Conservation (phyloP, 2,329 filamentous ascomycete genomes). For the Hypoxylon sp. region DNA sequence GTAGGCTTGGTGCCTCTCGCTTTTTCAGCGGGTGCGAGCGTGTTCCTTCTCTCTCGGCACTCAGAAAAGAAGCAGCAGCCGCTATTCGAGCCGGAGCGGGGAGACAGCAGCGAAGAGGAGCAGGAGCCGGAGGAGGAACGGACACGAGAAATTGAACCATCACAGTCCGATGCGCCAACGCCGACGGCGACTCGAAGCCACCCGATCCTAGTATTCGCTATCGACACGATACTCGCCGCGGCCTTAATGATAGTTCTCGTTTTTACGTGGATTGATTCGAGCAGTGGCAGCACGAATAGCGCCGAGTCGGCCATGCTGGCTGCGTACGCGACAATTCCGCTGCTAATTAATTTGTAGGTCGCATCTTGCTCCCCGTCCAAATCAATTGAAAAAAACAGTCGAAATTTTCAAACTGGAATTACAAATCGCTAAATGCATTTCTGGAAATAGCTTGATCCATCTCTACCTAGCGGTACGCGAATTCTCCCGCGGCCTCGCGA, state of each 20-base stretch:
- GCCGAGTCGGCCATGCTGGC: slow-evolving; percentile 59
- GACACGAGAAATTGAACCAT: slow-evolving; percentile 17
- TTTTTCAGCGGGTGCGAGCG: slow-evolving; percentile 54
- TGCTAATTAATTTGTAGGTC: slow-evolving; percentile 61
- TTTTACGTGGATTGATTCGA: slow-evolving; percentile 58
- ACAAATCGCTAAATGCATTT: not conserved
- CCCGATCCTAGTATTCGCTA: slow-evolving; percentile 58
- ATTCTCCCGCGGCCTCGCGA: slow-evolving; percentile 59
- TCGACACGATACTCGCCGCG: slow-evolving; percentile 57
- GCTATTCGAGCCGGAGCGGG: slow-evolving; percentile 17
- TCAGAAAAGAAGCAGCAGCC: slow-evolving; percentile 13
- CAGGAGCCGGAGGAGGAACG: slow-evolving; percentile 20
- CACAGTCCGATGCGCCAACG: slow-evolving; percentile 12
- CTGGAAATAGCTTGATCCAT: slow-evolving; percentile 56
- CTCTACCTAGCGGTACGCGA: slow-evolving; percentile 57
- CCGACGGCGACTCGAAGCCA: slow-evolving; percentile 31
- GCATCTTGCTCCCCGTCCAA: not conserved
- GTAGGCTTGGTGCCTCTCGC: slow-evolving; percentile 59
- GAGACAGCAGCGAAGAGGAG: slow-evolving; percentile 26
- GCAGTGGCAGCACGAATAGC: slow-evolving; percentile 37
- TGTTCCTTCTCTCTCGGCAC: slow-evolving; percentile 48
- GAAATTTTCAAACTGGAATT: slow-evolving; percentile 6
- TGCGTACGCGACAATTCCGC: slow-evolving; percentile 61
- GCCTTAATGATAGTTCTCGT: slow-evolving; percentile 59
- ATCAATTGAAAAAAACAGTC: not conserved